A percentile compares a stretch with the other conserved stretches of the same genome.
These are phyloP conservation scores for Dimargaris cristalligena DNA, from an alignment of 192 early-diverging fungal species.

Conservation along the genomic window DNA sequence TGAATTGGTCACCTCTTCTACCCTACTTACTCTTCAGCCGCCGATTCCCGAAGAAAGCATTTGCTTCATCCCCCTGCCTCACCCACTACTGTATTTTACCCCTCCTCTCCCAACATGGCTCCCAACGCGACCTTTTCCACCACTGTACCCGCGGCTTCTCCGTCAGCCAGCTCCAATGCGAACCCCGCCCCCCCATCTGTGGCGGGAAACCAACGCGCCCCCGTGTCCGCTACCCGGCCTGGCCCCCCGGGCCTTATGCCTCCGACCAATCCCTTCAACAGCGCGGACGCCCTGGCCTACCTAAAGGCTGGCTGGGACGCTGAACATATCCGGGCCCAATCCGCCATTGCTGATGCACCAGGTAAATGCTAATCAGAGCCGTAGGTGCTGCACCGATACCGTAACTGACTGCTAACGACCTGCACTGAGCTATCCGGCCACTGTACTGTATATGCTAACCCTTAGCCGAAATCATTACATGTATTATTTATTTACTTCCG, in stretches of 20 bases:
- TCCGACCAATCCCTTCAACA: neutral
- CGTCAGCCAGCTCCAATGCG: neutral
- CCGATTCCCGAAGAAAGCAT: too few relatives aligned
- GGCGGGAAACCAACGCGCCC: neutral
- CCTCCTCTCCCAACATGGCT: neutral
- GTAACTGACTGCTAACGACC: neutral
- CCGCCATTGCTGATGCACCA: neutral
- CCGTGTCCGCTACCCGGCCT: neutral
- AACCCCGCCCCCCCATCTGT: neutral
- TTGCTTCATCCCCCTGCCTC: too few relatives aligned
- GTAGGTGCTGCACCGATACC: too few relatives aligned
- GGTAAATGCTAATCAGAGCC: neutral
- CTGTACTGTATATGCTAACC: neutral
- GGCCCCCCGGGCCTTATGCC: neutral
- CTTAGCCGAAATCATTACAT: neutral
- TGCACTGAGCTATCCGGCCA: neutral
- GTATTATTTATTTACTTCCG: neutral
- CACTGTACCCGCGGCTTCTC: neutral
- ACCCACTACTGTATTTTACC: too few relatives aligned
- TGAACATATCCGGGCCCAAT: neutral
- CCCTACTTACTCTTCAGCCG: too few relatives aligned
- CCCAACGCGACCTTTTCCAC: neutral
- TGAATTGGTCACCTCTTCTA: too few relatives aligned
- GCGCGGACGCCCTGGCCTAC: neutral
- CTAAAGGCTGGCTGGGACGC: neutral